phyloP scores from a whole-genome alignment of 768 basidiomycete genomes.

The Cystofilobasidium bisporidii region DNA sequence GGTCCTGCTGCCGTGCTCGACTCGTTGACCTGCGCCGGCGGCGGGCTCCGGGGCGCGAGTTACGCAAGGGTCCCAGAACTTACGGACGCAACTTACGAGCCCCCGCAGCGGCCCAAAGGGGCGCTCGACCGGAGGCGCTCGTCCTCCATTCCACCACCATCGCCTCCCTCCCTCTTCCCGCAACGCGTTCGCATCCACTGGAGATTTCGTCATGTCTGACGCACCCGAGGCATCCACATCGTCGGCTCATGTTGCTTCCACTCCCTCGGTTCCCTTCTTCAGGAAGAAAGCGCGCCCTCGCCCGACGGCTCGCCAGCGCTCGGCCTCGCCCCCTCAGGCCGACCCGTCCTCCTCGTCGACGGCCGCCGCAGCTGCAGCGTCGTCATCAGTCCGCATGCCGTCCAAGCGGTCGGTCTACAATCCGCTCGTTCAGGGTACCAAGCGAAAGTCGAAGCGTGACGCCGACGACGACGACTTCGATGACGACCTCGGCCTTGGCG shows the following conservation, averaged over 20 bases:
- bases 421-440: constrained; percentile 68
- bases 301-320: constrained; percentile 63
- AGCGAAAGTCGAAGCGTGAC: constrained; percentile 49
- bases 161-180: not conserved
- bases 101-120: too few species aligned
- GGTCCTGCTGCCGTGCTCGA: too few species aligned
- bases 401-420: constrained; percentile 57
- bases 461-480: constrained; percentile 39
- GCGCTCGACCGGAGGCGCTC: too few species aligned
- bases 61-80: too few species aligned
- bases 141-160: too few species aligned
- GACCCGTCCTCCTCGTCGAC: constrained; percentile 29
- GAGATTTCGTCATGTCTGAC: too few species aligned
- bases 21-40: too few species aligned
- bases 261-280: constrained; percentile 63
- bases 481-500: constrained; percentile 44
- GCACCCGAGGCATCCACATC: not conserved
- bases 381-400: constrained; percentile 56
- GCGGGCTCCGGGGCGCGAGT: too few species aligned
- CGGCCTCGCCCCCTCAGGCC: constrained; percentile 53
- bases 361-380: constrained; percentile 8
- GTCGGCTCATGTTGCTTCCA: constrained; percentile 24
- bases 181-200: not conserved
- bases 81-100: too few species aligned
- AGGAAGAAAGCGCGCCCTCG: constrained; percentile 76